phyloP scores from a whole-genome alignment of 352 stramenopile species.

The Aphanomyces cochlioides region DNA sequence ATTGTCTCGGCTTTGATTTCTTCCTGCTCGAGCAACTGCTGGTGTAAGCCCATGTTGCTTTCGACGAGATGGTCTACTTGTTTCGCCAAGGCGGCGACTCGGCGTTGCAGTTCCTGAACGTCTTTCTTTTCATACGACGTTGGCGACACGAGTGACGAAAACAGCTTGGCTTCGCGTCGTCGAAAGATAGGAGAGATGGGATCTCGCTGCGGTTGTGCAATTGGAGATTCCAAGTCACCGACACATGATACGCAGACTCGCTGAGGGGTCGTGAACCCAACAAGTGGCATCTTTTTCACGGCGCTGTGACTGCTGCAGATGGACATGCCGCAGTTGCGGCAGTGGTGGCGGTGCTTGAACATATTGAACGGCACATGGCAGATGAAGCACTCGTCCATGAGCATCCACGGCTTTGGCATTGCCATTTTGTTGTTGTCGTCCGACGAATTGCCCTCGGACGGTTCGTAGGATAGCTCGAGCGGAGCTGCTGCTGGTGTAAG shows the following conservation, averaged over 20 bases:
- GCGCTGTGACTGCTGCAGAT: slow-evolving; percentile 80
- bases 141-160: background rate
- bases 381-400: slow-evolving; percentile 72
- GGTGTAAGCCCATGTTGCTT: slow-evolving; percentile 74
- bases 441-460: slow-evolving; percentile 15
- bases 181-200: background rate
- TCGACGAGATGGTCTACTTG: slow-evolving; percentile 70
- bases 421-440: slow-evolving; percentile 33
- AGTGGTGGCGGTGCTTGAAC: slow-evolving; percentile 85
- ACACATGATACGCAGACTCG: slow-evolving; percentile 76
- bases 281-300: slow-evolving; percentile 73
- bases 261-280: slow-evolving; percentile 73
- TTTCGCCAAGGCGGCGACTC: slow-evolving; percentile 56
- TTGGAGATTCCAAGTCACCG: slow-evolving; percentile 54
- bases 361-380: slow-evolving; percentile 71
- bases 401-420: slow-evolving; percentile 65
- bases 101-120: slow-evolving; percentile 40
- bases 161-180: slow-evolving; percentile 5
- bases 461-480: slow-evolving; percentile 13
- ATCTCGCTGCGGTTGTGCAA: slow-evolving; percentile 17
- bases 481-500: background rate
- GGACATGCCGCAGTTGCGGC: slow-evolving; percentile 76
- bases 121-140: background rate
- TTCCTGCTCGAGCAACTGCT: slow-evolving; percentile 74
- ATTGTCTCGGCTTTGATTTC: slow-evolving; percentile 81